Evolutionary conservation across 2,329 filamentous ascomycete species (phyloP), one percentile per base, ranked within the genome.

Genomic region (Polytolypa hystricis): DNA sequence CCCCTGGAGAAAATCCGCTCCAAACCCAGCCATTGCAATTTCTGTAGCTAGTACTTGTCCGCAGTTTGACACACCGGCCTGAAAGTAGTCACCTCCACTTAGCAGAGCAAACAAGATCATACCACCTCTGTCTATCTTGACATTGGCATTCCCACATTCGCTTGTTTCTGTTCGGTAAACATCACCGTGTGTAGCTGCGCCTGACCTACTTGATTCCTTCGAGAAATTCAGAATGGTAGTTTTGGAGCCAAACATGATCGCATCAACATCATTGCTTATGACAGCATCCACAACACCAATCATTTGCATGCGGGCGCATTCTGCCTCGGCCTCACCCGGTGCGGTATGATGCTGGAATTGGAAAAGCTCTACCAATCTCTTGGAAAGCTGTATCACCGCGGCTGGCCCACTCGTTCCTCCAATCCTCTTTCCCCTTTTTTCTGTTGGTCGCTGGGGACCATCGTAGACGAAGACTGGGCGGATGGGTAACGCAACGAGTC

Each of bases 81-180:
- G 84, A 0, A 89, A 68, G 49, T 98, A 98, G 58, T 98, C 91
- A 5, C 91, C 91, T 5, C 91, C 91, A 48, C 87, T 95, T 73
- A 98, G 86, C 43, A 98, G 65, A 1, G 91, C 91, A 14, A 96
- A 81, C 9, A 98, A 64, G 15, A 96, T 81, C 87, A 98, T 93
- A 0, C 86, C 89, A 44, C 91, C 79, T 14, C 81, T 70, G 50
- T 87, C 84, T 30, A 96, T 65, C 10, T 47, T 45, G 14, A 60
- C 50, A 34, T 58, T 61, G 3, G 33, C 17, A 5, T 37, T 37
- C 0, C 80, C 81, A n/a, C 62, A 57, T 47, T 67, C 68, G 0
- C 77, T 73, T 25, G 71, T 66, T 8, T 69, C 58, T 0, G 74
- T 73, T 39, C 85, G 75, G 55, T 94, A 93, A 32, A 93, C 65